Evolutionary conservation across 75 land plant species (phyloP).

Genomic region (Pinus taeda): DNA sequence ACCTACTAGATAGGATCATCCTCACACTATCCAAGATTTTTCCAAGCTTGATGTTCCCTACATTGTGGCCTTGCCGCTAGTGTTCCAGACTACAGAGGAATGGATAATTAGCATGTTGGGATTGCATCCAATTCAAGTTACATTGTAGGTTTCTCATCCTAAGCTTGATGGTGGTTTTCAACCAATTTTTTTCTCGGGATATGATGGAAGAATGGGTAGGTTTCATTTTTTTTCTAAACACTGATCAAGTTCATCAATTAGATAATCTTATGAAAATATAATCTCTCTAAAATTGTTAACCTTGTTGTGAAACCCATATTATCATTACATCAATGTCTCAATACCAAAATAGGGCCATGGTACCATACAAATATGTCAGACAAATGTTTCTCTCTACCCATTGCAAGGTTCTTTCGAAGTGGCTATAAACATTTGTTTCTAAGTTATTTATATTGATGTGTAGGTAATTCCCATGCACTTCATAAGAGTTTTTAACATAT

Average conservation of each 20-base stretch:
- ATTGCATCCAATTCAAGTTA: slow-evolving; percentile 96
- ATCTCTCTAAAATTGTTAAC: not conserved
- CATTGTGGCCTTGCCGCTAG: slow-evolving; percentile 91
- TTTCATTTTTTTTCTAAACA: not conserved
- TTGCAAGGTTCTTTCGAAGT: not conserved
- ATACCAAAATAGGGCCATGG: not conserved
- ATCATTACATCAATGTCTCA: not conserved
- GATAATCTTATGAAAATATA: not conserved
- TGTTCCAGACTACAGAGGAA: slow-evolving; percentile 98
- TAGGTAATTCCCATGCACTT: slow-evolving; percentile 98
- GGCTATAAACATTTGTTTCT: not conserved
- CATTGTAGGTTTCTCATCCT: slow-evolving; percentile 93
- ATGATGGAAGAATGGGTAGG: slow-evolving; percentile 85
- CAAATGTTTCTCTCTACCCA: not conserved
- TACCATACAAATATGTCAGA: not conserved
- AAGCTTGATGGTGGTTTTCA: slow-evolving; percentile 99
- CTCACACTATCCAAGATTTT: slow-evolving; percentile 38
- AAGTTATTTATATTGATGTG: slow-evolving; percentile 7
- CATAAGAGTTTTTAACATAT: slow-evolving; percentile 97
- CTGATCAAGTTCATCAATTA: not conserved
- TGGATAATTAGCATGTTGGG: slow-evolving; percentile 95
- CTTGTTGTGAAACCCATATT: not conserved
- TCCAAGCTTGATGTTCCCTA: slow-evolving; percentile 88
- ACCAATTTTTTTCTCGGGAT: slow-evolving; percentile 96
- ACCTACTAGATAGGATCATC: slow-evolving; percentile 97